Conservation (phyloP, 441 rosid genomes). For the Heliophila coronopifolia region DNA sequence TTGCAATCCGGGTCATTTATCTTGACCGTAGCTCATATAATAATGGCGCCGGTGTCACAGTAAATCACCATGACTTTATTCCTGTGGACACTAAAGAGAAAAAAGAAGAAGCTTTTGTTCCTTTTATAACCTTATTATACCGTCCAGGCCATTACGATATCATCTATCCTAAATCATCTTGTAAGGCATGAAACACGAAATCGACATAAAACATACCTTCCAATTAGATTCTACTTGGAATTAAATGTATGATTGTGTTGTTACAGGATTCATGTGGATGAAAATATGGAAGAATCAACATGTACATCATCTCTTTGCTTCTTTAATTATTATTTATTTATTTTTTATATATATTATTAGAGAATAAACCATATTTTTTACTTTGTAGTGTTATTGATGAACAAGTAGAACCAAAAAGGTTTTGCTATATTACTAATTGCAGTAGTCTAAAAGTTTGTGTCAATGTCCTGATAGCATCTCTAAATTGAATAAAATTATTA, state of each 20-base stretch:
- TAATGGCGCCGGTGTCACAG: slow-evolving; percentile 54
- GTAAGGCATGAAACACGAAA: slow-evolving; percentile 16
- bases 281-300: slow-evolving; percentile 13
- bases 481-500: background rate
- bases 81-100: slow-evolving; percentile 40
- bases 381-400: background rate
- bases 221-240: background rate
- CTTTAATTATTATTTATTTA: background rate
- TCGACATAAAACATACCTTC: background rate
- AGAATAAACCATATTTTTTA: background rate
- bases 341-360: slow-evolving; percentile 3
- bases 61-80: slow-evolving; percentile 86
- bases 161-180: slow-evolving; percentile 66
- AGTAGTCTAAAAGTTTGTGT: background rate
- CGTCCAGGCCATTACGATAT: slow-evolving; percentile 98
- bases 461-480: background rate
- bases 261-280: slow-evolving; percentile 17
- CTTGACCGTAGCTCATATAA: slow-evolving; percentile 95
- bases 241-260: slow-evolving; percentile 6
- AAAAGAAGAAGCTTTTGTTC: slow-evolving; percentile 33
- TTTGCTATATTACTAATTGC: background rate
- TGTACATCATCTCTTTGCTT: slow-evolving; percentile 15
- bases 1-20: slow-evolving; percentile 83
- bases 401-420: background rate
- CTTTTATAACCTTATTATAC: slow-evolving; percentile 79